phyloP scores from a whole-genome alignment of 2,329 filamentous ascomycete species.

The Epichloe festucae region DNA sequence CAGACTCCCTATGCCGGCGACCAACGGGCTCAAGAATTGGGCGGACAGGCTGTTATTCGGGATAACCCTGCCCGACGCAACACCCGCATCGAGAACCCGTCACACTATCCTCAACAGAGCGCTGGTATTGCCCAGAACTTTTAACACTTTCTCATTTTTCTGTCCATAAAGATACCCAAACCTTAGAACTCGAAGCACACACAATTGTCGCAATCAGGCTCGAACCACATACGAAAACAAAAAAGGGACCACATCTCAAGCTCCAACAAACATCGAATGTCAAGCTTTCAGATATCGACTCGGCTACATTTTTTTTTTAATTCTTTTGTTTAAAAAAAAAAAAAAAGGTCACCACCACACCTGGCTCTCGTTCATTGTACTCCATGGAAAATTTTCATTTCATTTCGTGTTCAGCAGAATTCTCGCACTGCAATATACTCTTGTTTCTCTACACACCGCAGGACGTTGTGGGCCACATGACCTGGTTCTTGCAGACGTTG shows the following conservation, averaged over 20 bases:
- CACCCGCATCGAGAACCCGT: constrained; percentile 84
- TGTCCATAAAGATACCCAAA: constrained; percentile 2
- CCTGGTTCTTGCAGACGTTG: not conserved
- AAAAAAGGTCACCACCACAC: not conserved
- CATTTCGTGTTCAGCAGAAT: no score
- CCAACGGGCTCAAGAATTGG: constrained; percentile 28
- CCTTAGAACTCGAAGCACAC: not conserved
- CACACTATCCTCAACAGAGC: constrained; percentile 82
- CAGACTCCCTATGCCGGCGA: constrained; percentile 41
- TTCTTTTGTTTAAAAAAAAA: not conserved
- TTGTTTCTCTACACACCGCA: not conserved
- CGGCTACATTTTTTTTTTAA: not conserved
- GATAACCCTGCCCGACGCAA: constrained; percentile 88
- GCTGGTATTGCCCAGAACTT: constrained; percentile 97
- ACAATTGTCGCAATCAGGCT: not conserved
- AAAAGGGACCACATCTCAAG: not conserved
- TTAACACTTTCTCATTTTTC: constrained; percentile 8
- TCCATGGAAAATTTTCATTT: no score
- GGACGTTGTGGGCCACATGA: no score
- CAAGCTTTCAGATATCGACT: not conserved
- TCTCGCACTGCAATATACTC: no score
- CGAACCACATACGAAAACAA: not conserved
- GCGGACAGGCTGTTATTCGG: constrained; percentile 67
- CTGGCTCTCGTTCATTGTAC: not conserved
- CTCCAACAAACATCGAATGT: not conserved